These are phyloP conservation scores for Blastobotrys persicus DNA, from an alignment of 1,139 yeast species.

Conservation along the genomic window DNA sequence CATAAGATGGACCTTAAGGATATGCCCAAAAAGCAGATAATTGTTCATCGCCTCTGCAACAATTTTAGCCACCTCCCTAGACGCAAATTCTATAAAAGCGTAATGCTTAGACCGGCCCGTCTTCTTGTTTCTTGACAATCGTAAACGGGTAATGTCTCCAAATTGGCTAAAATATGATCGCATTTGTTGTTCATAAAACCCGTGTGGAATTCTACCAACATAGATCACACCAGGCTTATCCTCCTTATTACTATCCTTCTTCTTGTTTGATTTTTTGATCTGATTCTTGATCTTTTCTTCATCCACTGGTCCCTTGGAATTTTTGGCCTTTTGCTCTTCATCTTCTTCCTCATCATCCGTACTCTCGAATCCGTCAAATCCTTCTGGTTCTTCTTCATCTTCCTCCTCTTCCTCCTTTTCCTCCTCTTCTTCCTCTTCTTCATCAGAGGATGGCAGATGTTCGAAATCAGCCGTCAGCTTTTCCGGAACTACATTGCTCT, in stretches of 20 bases:
- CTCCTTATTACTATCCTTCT: conserved; percentile 22
- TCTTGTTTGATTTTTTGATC: conserved; percentile 22
- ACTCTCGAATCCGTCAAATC: conserved; percentile 29
- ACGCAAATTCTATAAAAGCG: conserved; percentile 82
- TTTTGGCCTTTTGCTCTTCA: conserved; percentile 12
- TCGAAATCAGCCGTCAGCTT: conserved; percentile 37
- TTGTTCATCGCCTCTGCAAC: conserved; percentile 97
- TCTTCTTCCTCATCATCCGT: conserved; percentile 36
- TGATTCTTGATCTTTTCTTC: conserved; percentile 24
- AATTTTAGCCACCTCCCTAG: conserved; percentile 71
- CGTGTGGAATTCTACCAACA: conserved; percentile 89
- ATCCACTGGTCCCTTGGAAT: conserved; percentile 14
- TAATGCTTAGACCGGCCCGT: conserved; percentile 92
- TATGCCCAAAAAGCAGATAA: conserved; percentile 83
- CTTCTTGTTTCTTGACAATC: conserved; percentile 83
- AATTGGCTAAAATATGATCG: conserved; percentile 82
- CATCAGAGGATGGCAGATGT: conserved; percentile 35
- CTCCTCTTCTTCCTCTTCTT: conserved; percentile 22
- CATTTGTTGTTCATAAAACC: conserved; percentile 84
- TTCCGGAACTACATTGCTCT: conserved; percentile 14
- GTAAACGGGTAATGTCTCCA: conserved; percentile 74
- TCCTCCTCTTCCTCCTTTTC: conserved; percentile 29
- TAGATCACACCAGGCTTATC: conserved; percentile 63
- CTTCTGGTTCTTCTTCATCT: too few species aligned
- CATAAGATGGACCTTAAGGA: conserved; percentile 62